Evolutionary conservation across 495 filamentous ascomycete genomes (phyloP).

Genomic region (Poronia punctata): DNA sequence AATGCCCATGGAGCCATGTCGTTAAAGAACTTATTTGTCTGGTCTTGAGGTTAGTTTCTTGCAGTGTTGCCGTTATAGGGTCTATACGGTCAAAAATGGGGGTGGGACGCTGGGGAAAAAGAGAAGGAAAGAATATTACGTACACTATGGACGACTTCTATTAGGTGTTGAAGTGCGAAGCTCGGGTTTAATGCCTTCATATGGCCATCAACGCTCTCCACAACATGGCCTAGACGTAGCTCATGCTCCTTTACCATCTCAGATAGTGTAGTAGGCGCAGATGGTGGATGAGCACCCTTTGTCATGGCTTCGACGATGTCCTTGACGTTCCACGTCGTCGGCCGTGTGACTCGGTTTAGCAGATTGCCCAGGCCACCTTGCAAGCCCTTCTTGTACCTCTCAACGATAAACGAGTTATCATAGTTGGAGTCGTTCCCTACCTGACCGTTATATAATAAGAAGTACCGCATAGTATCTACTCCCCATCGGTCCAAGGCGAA

Average conservation of each 20-base stretch:
- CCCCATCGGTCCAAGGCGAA: conserved; percentile 87
- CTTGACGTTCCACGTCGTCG: conserved; percentile 59
- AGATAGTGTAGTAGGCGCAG: neutral
- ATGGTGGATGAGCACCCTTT: neutral
- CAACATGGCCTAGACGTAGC: conserved; percentile 3
- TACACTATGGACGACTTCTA: conserved; percentile 53
- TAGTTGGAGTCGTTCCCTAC: conserved; percentile 75
- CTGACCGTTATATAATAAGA: conserved; percentile 70
- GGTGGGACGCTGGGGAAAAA: neutral
- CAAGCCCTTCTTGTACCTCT: conserved; percentile 70
- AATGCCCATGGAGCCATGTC: conserved; percentile 29
- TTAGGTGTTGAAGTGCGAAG: conserved; percentile 57
- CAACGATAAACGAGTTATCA: conserved; percentile 65
- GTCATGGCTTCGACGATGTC: conserved; percentile 42
- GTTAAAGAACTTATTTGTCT: conserved; percentile 70
- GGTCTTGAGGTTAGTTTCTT: conserved; percentile 13
- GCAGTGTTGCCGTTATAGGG: neutral
- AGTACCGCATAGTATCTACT: conserved; percentile 80
- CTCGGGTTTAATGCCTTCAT: conserved; percentile 64
- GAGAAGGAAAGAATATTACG: conserved; percentile 5
- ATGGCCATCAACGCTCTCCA: conserved; percentile 33
- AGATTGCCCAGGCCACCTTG: conserved; percentile 74
- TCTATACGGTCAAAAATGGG: too few species aligned
- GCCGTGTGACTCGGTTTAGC: conserved; percentile 56
- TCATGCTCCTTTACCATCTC: conserved; percentile 1